Conservation (phyloP, 1,284 basidiomycete genomes). For the Ganoderma resinaceum region DNA sequence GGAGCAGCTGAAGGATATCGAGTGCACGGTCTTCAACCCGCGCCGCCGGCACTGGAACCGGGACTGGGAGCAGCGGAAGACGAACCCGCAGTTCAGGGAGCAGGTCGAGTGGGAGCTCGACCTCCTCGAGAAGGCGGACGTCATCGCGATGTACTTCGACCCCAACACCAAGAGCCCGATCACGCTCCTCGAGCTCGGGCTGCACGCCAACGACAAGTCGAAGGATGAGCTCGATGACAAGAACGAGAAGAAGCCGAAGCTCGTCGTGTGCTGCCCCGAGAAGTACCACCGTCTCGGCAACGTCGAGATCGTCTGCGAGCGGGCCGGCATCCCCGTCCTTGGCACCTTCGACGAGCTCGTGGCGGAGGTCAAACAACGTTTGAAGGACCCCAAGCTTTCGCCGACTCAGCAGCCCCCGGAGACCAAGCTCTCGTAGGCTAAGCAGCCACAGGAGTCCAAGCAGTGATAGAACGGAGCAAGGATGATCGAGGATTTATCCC, state of each 20-base stretch:
- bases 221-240: not conserved
- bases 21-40: slow-evolving; percentile 16
- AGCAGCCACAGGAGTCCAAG: too few species aligned
- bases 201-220: not conserved
- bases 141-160: slow-evolving; percentile 15
- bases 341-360: slow-evolving; percentile 1
- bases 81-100: slow-evolving; percentile 1
- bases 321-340: not conserved
- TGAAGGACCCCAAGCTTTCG: not conserved
- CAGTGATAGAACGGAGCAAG: too few species aligned
- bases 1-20: slow-evolving; percentile 1
- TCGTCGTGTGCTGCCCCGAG: slow-evolving; percentile 15
- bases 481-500: too few species aligned
- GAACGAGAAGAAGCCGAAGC: not conserved
- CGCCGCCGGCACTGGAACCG: slow-evolving; percentile 13
- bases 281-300: slow-evolving; percentile 9
- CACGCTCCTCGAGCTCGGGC: slow-evolving; percentile 21
- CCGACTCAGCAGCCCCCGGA: not conserved
- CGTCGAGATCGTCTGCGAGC: slow-evolving; percentile 16
- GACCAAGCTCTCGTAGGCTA: too few species aligned
- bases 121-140: slow-evolving; percentile 7
- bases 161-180: slow-evolving; percentile 8
- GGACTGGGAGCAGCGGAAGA: slow-evolving; percentile 9
- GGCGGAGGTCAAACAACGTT: not conserved
- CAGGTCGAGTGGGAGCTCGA: slow-evolving; percentile 21